Evolutionary conservation across 805 yeast genomes (phyloP), one percentile per base, ranked within the genome.

Genomic region (Ogataea pini): DNA sequence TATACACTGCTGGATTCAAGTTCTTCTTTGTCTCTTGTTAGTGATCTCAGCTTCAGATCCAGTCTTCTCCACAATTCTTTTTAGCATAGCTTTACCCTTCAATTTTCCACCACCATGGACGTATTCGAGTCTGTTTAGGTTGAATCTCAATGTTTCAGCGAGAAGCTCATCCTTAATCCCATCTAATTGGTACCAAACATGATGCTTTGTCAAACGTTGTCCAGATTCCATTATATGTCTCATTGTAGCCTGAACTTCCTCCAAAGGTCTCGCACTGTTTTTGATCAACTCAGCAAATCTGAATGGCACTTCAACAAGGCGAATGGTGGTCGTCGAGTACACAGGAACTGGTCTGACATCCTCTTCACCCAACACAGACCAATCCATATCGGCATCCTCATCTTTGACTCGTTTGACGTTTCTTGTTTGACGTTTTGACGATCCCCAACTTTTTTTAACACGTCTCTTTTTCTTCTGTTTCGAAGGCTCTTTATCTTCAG

Each of bases 171-270:
- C 94, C 46, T 80, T 78, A 39, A 78, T 75, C 0, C 89, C 91
- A 64, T 86, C 94, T 9, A 92, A 73, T 57, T 86, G 89, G 59
- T 85, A 88, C 96, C 97, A 90, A 17, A 89, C 70, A 61, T 85
- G 78, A 56, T 80, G 80, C 28, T 79, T 79, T 5, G 84, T 70
- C 3, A 82, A 67, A 49, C 89, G 73, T 1, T 73, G 72, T 1
- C 96, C 96, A 16, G 67, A 70, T 13, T 72, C 70, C 47, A 89
- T 63, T 3, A 84, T 77, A 8, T 73, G 69, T 33, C 74, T 72
- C 96, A 92, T 89, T 16, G 74, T 68, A 14, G 68, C 65, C 42
- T 75, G 78, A 0, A 85, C 92, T 14, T 77, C 72, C 1, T 78
- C 80, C 13, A 72, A 58, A 2, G 81, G 77, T 31, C 77, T 71